phyloP scores from a whole-genome alignment of 2,329 filamentous ascomycete species.

The Calycina herbarum region DNA sequence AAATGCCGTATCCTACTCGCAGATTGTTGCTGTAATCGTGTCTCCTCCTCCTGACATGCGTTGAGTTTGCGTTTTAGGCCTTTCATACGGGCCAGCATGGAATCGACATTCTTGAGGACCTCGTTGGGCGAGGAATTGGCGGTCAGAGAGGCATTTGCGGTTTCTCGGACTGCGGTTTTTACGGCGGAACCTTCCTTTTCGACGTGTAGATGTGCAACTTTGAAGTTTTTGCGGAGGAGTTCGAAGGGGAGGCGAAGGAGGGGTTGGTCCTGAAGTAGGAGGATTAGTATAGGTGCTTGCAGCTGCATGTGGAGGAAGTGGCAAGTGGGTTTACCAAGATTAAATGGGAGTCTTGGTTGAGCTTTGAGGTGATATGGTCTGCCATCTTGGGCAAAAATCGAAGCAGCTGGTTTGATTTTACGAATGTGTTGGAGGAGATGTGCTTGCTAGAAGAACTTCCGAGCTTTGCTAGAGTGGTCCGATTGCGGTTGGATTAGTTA shows the following conservation, averaged over 20 bases:
- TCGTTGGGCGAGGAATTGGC: slow-evolving; percentile 67
- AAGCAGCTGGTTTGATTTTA: neutral
- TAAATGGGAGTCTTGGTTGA: slow-evolving; percentile 74
- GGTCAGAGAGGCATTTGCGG: slow-evolving; percentile 44
- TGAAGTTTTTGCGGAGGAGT: slow-evolving; percentile 91
- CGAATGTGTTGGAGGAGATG: neutral
- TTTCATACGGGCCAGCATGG: slow-evolving; percentile 82
- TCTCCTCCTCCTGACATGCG: slow-evolving; percentile 75
- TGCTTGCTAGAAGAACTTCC: neutral
- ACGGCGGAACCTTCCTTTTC: slow-evolving; percentile 69
- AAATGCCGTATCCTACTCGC: slow-evolving; percentile 78
- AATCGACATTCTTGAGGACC: slow-evolving; percentile 78
- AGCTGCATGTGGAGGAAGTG: slow-evolving; percentile 7
- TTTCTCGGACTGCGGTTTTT: slow-evolving; percentile 60
- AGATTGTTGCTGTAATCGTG: slow-evolving; percentile 71
- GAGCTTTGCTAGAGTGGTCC: neutral
- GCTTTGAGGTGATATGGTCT: slow-evolving; percentile 61
- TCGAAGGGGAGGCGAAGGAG: slow-evolving; percentile 91
- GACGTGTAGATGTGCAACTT: slow-evolving; percentile 74
- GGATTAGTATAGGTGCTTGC: slow-evolving; percentile 17
- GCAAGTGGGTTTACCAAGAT: slow-evolving; percentile 57
- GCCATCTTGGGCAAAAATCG: slow-evolving; percentile 47
- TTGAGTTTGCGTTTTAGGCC: slow-evolving; percentile 86
- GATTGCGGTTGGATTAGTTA: neutral
- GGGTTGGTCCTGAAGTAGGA: slow-evolving; percentile 74